phyloP scores from a whole-genome alignment of 2,329 filamentous ascomycete species.

The Penicillium sp. region DNA sequence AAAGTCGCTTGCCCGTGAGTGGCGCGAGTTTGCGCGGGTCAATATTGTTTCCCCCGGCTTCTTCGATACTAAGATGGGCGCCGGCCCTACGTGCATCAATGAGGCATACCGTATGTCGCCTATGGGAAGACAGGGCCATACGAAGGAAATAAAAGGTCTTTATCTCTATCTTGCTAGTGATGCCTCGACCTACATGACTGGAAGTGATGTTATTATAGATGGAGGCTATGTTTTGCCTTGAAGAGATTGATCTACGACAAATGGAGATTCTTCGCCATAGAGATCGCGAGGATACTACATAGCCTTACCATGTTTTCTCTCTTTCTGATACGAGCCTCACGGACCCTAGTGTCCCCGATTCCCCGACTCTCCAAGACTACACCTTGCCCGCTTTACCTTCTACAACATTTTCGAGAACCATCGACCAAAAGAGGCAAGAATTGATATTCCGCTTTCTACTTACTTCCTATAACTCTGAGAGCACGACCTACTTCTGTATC shows the following conservation, averaged over 20 bases:
- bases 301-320: too few relatives aligned
- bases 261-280: too few relatives aligned
- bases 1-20: conserved; percentile 54
- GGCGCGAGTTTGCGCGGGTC: conserved; percentile 55
- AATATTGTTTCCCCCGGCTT: conserved; percentile 54
- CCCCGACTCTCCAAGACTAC: too few relatives aligned
- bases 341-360: too few relatives aligned
- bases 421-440: too few relatives aligned
- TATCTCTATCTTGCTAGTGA: conserved; percentile 47
- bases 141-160: conserved; percentile 38
- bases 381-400: too few relatives aligned
- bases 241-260: background rate
- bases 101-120: conserved; percentile 48
- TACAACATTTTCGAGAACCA: too few relatives aligned
- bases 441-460: too few relatives aligned
- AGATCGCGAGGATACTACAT: too few relatives aligned
- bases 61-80: conserved; percentile 55
- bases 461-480: too few relatives aligned
- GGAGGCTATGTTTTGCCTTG: conserved; percentile 44
- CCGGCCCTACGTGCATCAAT: conserved; percentile 41
- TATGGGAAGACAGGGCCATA: conserved; percentile 38
- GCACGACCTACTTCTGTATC: too few relatives aligned
- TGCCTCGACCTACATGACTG: conserved; percentile 48
- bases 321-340: too few relatives aligned
- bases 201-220: conserved; percentile 48